Evolutionary conservation across 176 grass and related monocot species (phyloP).

Genomic region (Dendrocalamus sinicus): DNA sequence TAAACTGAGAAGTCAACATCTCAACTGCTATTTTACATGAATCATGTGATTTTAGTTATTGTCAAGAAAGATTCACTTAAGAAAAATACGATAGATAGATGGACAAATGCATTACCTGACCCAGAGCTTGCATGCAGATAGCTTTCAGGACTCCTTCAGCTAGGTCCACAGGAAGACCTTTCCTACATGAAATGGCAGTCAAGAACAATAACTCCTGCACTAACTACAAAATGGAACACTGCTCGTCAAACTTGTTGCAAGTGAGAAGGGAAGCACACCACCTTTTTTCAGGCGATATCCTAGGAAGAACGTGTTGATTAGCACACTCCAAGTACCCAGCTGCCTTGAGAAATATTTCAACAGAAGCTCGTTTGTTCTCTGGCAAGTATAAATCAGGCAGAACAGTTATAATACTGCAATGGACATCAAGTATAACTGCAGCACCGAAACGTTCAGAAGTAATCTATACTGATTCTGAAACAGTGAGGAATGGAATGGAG

Average conservation of each 20-base stretch:
- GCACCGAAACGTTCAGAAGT: not conserved
- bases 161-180: conserved; percentile 87
- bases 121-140: conserved; percentile 82
- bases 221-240: conserved; percentile 10
- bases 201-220: conserved; percentile 41
- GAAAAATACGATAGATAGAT: not conserved
- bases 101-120: conserved; percentile 62
- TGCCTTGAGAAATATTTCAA: conserved; percentile 90
- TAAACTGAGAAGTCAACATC: conserved; percentile 25
- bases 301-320: conserved; percentile 74
- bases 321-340: conserved; percentile 86
- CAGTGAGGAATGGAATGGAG: conserved; percentile 27
- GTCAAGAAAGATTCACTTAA: conserved; percentile 6
- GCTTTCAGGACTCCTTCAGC: conserved; percentile 77
- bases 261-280: conserved; percentile 38
- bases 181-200: conserved; percentile 65
- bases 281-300: conserved; percentile 73
- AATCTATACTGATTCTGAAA: not conserved
- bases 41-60: conserved; percentile 34
- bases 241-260: conserved; percentile 25
- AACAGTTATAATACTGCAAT: conserved; percentile 19
- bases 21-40: conserved; percentile 41
- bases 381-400: conserved; percentile 24
- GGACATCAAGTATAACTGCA: not conserved
- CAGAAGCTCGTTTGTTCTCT: conserved; percentile 74